phyloP scores from a whole-genome alignment of 1,284 basidiomycete genomes.

The Fomitopsis betulina region DNA sequence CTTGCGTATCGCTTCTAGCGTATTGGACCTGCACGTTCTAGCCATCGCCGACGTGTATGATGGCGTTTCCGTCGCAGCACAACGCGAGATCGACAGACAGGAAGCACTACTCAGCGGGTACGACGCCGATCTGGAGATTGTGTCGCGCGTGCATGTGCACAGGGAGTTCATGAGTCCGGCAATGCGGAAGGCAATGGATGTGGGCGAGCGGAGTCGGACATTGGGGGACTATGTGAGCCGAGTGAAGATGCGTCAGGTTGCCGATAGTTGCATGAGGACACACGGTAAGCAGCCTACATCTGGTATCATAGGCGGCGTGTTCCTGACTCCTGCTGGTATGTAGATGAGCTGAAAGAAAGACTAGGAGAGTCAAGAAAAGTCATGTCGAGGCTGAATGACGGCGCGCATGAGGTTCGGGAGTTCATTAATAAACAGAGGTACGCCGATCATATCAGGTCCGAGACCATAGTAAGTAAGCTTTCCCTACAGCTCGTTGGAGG shows the following conservation, averaged over 20 bases:
- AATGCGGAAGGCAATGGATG: constrained; percentile 61
- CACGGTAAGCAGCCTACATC: constrained; percentile 44
- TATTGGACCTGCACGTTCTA: constrained; percentile 67
- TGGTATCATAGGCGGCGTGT: neutral
- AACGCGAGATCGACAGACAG: constrained; percentile 62
- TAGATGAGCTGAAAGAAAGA: constrained; percentile 53
- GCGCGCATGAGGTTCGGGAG: constrained; percentile 54
- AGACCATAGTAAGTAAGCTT: constrained; percentile 5
- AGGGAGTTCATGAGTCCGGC: constrained; percentile 67
- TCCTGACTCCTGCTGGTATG: neutral
- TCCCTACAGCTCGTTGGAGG: constrained; percentile 46
- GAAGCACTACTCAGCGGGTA: constrained; percentile 52
- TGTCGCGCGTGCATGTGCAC: constrained; percentile 61
- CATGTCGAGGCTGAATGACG: constrained; percentile 51
- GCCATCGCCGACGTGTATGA: constrained; percentile 68
- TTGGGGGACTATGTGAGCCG: constrained; percentile 77
- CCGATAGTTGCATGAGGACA: constrained; percentile 65
- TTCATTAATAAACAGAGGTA: constrained; percentile 47
- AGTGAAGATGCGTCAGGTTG: constrained; percentile 75
- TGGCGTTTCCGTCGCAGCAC: constrained; percentile 46
- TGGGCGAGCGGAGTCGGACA: constrained; percentile 61
- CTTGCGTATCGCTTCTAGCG: constrained; percentile 60
- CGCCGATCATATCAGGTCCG: constrained; percentile 15
- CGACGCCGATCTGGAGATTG: constrained; percentile 65
- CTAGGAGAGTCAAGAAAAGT: constrained; percentile 51